Evolutionary conservation across 1,139 yeast genomes (phyloP).

Genomic region (Ogataea hybrid): DNA sequence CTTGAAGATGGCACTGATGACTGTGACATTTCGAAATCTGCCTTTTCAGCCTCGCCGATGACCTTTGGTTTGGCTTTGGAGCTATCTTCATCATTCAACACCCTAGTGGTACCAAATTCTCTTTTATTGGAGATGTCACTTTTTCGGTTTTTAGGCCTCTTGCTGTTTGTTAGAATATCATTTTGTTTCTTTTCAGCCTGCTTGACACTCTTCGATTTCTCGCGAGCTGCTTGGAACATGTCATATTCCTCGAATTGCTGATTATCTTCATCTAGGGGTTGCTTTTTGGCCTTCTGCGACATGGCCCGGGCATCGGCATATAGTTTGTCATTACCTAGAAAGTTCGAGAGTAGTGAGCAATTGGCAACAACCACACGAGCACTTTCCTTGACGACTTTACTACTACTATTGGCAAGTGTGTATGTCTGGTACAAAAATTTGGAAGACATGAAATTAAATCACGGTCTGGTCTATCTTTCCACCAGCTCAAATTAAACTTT

Average conservation of each 20-base stretch:
- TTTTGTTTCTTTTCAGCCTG: conserved; percentile 11
- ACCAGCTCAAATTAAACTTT: background rate
- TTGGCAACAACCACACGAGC: conserved; percentile 30
- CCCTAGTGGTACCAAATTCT: conserved; percentile 17
- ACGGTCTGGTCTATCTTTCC: background rate
- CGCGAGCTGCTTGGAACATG: conserved; percentile 31
- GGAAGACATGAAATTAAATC: conserved; percentile 10
- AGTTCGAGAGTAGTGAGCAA: conserved; percentile 22
- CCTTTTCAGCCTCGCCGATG: conserved; percentile 39
- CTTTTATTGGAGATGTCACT: conserved; percentile 18
- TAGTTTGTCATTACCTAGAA: conserved; percentile 33
- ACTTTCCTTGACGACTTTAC: conserved; percentile 28
- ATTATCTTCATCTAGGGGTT: conserved; percentile 18
- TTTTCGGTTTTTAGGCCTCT: conserved; percentile 18
- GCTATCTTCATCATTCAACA: conserved; percentile 2
- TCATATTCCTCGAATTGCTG: conserved; percentile 21
- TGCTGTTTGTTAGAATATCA: conserved; percentile 13
- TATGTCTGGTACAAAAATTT: conserved; percentile 21
- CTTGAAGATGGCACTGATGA: conserved; percentile 85
- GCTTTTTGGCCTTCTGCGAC: conserved; percentile 30
- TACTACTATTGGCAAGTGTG: conserved; percentile 19
- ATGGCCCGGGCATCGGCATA: conserved; percentile 34
- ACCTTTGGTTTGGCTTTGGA: conserved; percentile 15
- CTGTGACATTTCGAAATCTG: conserved; percentile 51
- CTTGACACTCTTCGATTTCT: conserved; percentile 26